These are phyloP conservation scores for Metroxylon sagu DNA, from an alignment of 176 grass and related monocot species.

Conservation along the genomic window DNA sequence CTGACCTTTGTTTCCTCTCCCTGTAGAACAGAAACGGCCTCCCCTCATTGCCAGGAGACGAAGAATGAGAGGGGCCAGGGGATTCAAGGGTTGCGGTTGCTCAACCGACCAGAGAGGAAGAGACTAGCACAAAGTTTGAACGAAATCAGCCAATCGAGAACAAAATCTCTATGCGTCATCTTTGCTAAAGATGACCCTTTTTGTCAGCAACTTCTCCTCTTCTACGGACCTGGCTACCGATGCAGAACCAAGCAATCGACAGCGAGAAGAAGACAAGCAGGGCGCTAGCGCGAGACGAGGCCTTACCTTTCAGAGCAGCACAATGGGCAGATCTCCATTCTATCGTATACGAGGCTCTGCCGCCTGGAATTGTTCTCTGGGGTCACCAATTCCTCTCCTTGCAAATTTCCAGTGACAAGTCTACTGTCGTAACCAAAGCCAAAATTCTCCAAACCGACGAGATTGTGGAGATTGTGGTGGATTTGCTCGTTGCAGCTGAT, in stretches of 20 bases:
- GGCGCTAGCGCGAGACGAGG: conserved; percentile 57
- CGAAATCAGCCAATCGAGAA: too few relatives aligned
- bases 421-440: conserved; percentile 32
- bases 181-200: too few relatives aligned
- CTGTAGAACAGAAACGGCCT: too few relatives aligned
- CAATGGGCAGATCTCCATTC: conserved; percentile 81
- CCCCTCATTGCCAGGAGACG: too few relatives aligned
- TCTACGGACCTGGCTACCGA: neutral
- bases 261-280: conserved; percentile 43
- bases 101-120: too few relatives aligned
- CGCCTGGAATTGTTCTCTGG: conserved; percentile 44
- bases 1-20: too few relatives aligned
- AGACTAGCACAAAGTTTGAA: too few relatives aligned
- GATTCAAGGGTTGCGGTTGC: too few relatives aligned
- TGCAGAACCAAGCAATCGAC: conserved; percentile 43
- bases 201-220: too few relatives aligned
- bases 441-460: conserved; percentile 40
- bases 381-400: conserved; percentile 82
- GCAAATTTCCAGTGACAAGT: conserved; percentile 17
- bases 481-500: conserved; percentile 79
- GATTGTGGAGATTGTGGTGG: conserved; percentile 35
- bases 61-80: too few relatives aligned
- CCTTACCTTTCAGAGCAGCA: conserved; percentile 47
- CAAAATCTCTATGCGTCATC: too few relatives aligned
- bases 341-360: conserved; percentile 42